Evolutionary conservation across 2,329 filamentous ascomycete species (phyloP).

Genomic region (Fusarium sacchari): DNA sequence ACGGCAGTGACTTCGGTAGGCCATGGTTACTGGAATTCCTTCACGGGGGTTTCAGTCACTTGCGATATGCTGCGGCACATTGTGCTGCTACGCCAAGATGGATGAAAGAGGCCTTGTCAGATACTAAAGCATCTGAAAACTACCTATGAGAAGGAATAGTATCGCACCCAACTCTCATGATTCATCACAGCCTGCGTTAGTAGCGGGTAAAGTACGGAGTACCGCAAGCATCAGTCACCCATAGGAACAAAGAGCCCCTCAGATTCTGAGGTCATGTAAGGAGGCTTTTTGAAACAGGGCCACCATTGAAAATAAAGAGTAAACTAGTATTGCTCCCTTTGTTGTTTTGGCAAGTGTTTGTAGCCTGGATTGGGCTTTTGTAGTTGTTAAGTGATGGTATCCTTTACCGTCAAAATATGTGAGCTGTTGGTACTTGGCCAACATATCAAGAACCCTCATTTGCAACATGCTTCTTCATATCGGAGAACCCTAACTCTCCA

Average conservation of each 20-base stretch:
- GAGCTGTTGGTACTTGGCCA: no score
- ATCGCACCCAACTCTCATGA: background rate
- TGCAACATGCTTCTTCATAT: background rate
- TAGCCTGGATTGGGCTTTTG: no score
- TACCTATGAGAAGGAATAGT: background rate
- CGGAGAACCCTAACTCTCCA: no score
- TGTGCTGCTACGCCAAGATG: background rate
- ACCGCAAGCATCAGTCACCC: background rate
- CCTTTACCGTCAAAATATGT: background rate
- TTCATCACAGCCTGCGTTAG: background rate
- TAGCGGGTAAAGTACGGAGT: background rate
- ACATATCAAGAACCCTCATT: background rate
- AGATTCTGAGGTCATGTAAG: background rate
- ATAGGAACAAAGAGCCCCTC: background rate
- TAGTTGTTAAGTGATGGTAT: background rate
- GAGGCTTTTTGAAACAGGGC: background rate
- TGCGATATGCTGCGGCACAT: background rate
- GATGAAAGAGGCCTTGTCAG: background rate
- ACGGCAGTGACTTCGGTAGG: no score
- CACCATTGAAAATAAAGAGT: background rate
- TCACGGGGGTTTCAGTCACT: rapidly evolving
- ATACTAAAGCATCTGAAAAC: background rate
- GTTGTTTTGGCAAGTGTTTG: background rate
- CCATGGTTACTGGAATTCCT: rapidly evolving
- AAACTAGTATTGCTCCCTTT: background rate